Evolutionary conservation across 495 filamentous ascomycete genomes (phyloP).

Genomic region (Friedmanniomyces endolithicus): DNA sequence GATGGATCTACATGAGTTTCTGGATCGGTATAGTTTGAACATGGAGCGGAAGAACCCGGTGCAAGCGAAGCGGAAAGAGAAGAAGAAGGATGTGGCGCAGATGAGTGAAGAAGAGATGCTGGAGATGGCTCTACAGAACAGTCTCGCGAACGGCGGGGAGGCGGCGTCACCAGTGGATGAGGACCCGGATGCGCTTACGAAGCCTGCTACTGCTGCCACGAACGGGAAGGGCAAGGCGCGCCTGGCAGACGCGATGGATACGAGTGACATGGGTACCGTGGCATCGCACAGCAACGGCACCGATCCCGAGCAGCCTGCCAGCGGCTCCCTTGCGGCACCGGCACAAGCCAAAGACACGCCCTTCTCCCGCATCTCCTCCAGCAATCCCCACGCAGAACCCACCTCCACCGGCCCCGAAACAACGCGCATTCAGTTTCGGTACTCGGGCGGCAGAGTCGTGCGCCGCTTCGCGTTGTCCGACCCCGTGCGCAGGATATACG

Average conservation of each 20-base stretch:
- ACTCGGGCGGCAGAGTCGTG: conserved; percentile 68
- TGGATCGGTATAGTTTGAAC: conserved; percentile 85
- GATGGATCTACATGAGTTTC: conserved; percentile 83
- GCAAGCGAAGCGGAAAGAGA: conserved; percentile 61
- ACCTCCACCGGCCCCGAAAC: conserved; percentile 50
- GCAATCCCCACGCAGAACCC: conserved; percentile 68
- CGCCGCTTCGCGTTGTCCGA: conserved; percentile 73
- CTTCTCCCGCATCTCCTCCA: conserved; percentile 56
- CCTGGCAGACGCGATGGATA: conserved; percentile 22
- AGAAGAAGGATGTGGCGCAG: conserved; percentile 59
- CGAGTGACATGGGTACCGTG: conserved; percentile 21
- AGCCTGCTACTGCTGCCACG: conserved; percentile 34
- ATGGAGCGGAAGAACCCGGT: conserved; percentile 86
- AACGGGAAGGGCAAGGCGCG: conserved; percentile 35
- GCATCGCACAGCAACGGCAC: background rate
- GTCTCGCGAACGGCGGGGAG: conserved; percentile 40
- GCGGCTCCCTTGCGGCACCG: background rate
- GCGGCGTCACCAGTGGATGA: conserved; percentile 28
- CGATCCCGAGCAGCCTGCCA: conserved; percentile 1
- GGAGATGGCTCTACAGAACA: conserved; percentile 82
- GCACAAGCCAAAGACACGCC: conserved; percentile 30
- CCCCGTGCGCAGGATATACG: conserved; percentile 69
- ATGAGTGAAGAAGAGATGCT: conserved; percentile 98
- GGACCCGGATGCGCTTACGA: conserved; percentile 81
- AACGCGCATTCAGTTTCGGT: conserved; percentile 83